Percentiles rank a stretch among this genome's conserved stretches.
Conservation (phyloP, 2,329 filamentous ascomycete genomes). For the Akanthomyces uredinophilus region DNA sequence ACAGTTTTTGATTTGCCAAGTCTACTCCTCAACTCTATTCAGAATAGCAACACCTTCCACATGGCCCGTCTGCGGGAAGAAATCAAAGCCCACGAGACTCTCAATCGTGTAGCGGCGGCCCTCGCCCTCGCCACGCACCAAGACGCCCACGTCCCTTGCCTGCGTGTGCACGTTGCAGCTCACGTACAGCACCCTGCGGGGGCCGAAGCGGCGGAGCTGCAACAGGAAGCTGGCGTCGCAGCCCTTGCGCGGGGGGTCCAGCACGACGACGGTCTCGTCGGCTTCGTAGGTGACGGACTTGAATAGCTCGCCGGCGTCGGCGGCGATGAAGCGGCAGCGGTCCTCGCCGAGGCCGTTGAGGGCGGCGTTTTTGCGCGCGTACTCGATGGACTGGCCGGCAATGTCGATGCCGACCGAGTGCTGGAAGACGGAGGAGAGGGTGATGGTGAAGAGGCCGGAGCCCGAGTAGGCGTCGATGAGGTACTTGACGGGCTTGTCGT, state of each 20-base stretch:
- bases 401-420: slow-evolving; percentile 90
- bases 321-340: slow-evolving; percentile 79
- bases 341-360: slow-evolving; percentile 65
- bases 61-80: slow-evolving; percentile 83
- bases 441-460: slow-evolving; percentile 94
- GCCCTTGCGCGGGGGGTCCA: slow-evolving; percentile 94
- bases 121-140: slow-evolving; percentile 63
- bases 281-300: slow-evolving; percentile 65
- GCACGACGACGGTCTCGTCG: slow-evolving; percentile 84
- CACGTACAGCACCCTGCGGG: slow-evolving; percentile 81
- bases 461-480: slow-evolving; percentile 98
- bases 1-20: background rate
- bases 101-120: slow-evolving; percentile 72
- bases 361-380: slow-evolving; percentile 70
- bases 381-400: slow-evolving; percentile 69
- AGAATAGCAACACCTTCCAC: slow-evolving; percentile 64
- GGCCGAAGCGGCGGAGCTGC: slow-evolving; percentile 74
- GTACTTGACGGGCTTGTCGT: slow-evolving; percentile 59
- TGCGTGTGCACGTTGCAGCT: slow-evolving; percentile 98
- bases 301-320: slow-evolving; percentile 82
- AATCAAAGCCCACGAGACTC: slow-evolving; percentile 88
- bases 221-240: slow-evolving; percentile 80
- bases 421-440: slow-evolving; percentile 78
- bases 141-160: slow-evolving; percentile 82
- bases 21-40: slow-evolving; percentile 45